phyloP scores from a whole-genome alignment of 306 rosid genomes.

The Quercus robur region DNA sequence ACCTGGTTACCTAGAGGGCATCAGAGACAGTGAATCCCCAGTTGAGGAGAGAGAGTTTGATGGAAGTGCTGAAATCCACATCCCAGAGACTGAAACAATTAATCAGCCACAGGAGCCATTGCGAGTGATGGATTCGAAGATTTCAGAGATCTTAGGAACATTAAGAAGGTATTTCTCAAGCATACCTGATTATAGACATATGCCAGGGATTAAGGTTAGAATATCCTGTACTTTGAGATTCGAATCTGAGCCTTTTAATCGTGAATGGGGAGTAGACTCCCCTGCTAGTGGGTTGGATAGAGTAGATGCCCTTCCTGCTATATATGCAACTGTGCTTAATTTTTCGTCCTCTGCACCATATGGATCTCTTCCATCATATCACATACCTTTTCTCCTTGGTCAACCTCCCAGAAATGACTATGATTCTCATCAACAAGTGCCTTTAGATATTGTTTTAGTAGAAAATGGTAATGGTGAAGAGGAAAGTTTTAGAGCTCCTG shows the following conservation, averaged over 20 bases:
- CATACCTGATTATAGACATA: constrained; percentile 87
- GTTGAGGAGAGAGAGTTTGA: constrained; percentile 60
- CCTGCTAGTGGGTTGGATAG: constrained; percentile 43
- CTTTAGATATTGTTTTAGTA: constrained; percentile 67
- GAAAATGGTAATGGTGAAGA: constrained; percentile 55
- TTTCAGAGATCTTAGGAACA: constrained; percentile 65
- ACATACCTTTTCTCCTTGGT: constrained; percentile 89
- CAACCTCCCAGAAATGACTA: constrained; percentile 48
- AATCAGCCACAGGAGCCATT: constrained; percentile 57
- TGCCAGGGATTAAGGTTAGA: constrained; percentile 76
- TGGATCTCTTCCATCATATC: constrained; percentile 68
- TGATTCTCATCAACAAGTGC: constrained; percentile 37
- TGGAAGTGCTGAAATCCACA: constrained; percentile 31
- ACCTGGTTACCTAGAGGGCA: constrained; percentile 52
- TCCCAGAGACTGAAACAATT: constrained; percentile 41
- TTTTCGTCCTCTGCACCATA: constrained; percentile 87
- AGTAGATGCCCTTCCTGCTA: constrained; percentile 72
- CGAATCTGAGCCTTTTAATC: constrained; percentile 63
- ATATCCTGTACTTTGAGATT: constrained; percentile 71
- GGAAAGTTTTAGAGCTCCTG: constrained; percentile 53
- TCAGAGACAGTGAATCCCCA: constrained; percentile 55
- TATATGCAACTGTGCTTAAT: constrained; percentile 80
- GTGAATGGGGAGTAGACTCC: constrained; percentile 45
- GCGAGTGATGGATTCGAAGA: constrained; percentile 85
- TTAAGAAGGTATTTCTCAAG: constrained; percentile 78